Evolutionary conservation across 805 yeast species (phyloP).

Genomic region (Maudiozyma pseudohumilis): DNA sequence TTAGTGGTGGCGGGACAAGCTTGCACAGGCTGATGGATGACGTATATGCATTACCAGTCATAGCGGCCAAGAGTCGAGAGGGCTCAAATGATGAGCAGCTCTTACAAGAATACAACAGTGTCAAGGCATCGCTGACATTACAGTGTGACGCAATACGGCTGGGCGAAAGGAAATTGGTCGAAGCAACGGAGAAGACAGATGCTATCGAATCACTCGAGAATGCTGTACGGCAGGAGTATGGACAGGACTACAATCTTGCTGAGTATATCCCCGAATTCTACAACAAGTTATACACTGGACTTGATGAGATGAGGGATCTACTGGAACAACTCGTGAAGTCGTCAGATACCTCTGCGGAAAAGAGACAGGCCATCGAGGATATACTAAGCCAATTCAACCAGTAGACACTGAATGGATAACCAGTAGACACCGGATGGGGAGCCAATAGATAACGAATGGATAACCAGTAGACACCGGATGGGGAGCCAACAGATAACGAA

Average conservation of each 20-base stretch:
- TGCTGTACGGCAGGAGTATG: conserved; percentile 6
- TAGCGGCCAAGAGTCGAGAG: conserved; percentile 8
- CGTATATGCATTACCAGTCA: conserved; percentile 18
- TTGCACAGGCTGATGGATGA: conserved; percentile 15
- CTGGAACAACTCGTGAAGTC: conserved; percentile 15
- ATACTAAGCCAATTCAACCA: conserved; percentile 2
- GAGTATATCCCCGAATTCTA: conserved; percentile 11
- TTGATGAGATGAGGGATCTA: conserved; percentile 11
- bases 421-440: too few species aligned
- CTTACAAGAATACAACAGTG: conserved; percentile 19
- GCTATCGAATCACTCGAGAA: conserved; percentile 6
- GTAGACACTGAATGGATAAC: too few species aligned
- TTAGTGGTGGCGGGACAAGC: conserved; percentile 8
- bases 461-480: too few species aligned
- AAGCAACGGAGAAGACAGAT: conserved; percentile 5
- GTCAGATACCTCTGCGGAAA: conserved; percentile 2
- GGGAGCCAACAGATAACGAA: too few species aligned
- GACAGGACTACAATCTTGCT: conserved; percentile 1
- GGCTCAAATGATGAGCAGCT: conserved; percentile 3
- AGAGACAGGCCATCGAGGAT: background rate
- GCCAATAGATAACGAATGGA: too few species aligned
- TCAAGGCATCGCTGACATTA: conserved; percentile 13
- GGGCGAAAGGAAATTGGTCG: conserved; percentile 7
- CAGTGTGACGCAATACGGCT: conserved; percentile 14
- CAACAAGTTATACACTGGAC: conserved; percentile 5